Base-by-base conservation (phyloP, 257 asterid genomes). In the Solanum chaucha region DNA sequence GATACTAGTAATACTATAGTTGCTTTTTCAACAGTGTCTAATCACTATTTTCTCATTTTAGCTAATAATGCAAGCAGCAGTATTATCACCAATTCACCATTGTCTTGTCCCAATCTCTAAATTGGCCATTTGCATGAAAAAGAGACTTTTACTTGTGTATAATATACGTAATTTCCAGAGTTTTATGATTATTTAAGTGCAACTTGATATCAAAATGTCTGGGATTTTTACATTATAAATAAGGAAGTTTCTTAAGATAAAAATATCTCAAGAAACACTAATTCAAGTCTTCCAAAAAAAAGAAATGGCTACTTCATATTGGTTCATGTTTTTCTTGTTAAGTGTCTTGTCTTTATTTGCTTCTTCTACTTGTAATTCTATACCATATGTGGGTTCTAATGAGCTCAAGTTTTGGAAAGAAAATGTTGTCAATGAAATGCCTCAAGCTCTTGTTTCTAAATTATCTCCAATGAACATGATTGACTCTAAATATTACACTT, bases 381-480 rank as follows among this genome's bases (percentile, higher is more conserved):
- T 78, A 19, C 8, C 86, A 10, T 40, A 35, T 10, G 46, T 64
- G 17, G 83, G 86, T 24, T 85, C 88, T 38, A n/a, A 30, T 6
- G 83, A 88, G 17, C 87, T 58, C 13, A 85, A 81, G 15, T 84
- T 84, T 38, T 85, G 90, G 90, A 32, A 85, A 9, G 34, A 77
- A 30, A 85, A 88, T 85, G 88, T 85, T 13, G 35, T 32, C n/a
- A 88, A 61, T 44, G 55, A 72, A 55, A 88, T 88, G 90, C 90
- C 90, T 22, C 28, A n/a, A 46, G 36, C 85, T 46, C 40, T 88
- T 55, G 26, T 85, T 19, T 77, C 90, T 8, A 88, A 88, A 65
- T 44, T 88, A 26, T 85, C 89, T 20, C 89, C 89, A 17, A 64
- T 88, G 10, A 55, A 73, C 19, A 59, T 28, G 68, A 61, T 13